Percentiles rank a stretch among this genome's conserved stretches.
Conservation (phyloP, 371 early-diverging fungal species). For the Mycotypha africana region DNA sequence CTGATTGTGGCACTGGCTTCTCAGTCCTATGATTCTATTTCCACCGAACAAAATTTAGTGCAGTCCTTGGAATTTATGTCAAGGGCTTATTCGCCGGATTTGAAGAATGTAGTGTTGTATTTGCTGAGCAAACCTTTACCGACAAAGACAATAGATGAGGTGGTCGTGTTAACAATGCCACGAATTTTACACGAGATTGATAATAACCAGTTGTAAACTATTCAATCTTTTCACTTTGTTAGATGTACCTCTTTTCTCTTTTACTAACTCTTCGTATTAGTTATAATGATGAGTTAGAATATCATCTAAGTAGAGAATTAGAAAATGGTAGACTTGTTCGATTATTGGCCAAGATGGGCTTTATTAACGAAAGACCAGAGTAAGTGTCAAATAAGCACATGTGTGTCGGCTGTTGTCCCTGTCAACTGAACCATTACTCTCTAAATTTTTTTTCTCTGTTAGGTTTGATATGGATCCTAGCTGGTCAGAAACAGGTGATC, state of each 20-base stretch:
- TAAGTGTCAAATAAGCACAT: conserved; percentile 43
- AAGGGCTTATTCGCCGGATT: conserved; percentile 66
- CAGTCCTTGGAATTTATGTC: conserved; percentile 72
- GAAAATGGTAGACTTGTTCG: conserved; percentile 91
- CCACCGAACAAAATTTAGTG: conserved; percentile 59
- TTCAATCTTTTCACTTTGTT: no score
- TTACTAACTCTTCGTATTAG: conserved; percentile 11
- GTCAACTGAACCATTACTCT: no score
- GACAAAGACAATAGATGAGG: conserved; percentile 78
- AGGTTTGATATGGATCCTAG: conserved; percentile 61
- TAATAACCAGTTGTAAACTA: conserved; percentile 58
- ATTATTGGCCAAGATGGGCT: conserved; percentile 83
- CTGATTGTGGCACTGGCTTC: conserved; percentile 74
- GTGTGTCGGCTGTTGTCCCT: no score
- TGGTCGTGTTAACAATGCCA: conserved; percentile 76
- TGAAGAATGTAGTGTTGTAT: conserved; percentile 74
- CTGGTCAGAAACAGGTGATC: conserved; percentile 97
- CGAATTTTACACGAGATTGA: conserved; percentile 73
- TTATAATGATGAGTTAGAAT: conserved; percentile 78
- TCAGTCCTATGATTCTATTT: conserved; percentile 57
- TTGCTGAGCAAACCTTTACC: conserved; percentile 72
- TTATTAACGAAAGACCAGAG: conserved; percentile 95
- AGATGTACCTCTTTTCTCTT: no score
- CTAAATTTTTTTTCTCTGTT: no score
- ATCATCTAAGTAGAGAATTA: conserved; percentile 72